A percentile compares a stretch with the other conserved stretches of the same genome.
phyloP scores from a whole-genome alignment of 2,329 filamentous ascomycete species.

The Magnaporthales sp. region DNA sequence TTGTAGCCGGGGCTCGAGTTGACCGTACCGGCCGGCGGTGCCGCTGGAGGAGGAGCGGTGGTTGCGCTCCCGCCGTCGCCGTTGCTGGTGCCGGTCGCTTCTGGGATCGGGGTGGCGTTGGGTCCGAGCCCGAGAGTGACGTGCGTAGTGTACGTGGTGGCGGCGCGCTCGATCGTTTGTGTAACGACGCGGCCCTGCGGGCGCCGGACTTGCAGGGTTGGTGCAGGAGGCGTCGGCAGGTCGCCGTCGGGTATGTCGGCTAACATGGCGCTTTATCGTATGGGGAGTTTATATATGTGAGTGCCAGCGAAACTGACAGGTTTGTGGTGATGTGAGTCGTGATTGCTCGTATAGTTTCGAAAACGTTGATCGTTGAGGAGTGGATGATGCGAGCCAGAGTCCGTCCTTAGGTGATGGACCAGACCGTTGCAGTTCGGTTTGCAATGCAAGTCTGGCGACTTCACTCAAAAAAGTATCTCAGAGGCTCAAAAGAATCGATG shows the following conservation, averaged over 20 bases:
- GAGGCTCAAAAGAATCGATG: not conserved
- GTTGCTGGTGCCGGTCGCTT: no score
- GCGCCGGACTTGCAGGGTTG: not conserved
- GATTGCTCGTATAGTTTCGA: no score
- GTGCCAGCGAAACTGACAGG: not conserved
- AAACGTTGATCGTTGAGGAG: no score
- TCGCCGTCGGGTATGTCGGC: not conserved
- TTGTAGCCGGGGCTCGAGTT: conserved; percentile 12
- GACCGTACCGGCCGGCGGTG: not conserved
- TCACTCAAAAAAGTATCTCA: not conserved
- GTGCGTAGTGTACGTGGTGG: conserved; percentile 26
- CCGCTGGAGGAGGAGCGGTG: not conserved
- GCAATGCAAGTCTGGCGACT: no score
- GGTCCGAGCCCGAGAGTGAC: conserved; percentile 1
- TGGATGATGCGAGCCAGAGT: no score
- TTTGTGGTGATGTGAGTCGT: no score
- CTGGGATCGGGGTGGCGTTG: no score
- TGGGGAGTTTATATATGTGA: not conserved
- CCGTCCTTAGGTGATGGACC: no score
- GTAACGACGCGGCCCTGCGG: conserved; percentile 19
- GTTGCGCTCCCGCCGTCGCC: not conserved
- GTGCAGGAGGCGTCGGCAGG: not conserved
- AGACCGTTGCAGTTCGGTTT: no score
- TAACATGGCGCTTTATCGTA: not conserved
- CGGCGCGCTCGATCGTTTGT: conserved; percentile 24